Evolutionary conservation across 257 asterid species (phyloP), one percentile per base, ranked within the genome.

Genomic region (Cruciata laevipes): DNA sequence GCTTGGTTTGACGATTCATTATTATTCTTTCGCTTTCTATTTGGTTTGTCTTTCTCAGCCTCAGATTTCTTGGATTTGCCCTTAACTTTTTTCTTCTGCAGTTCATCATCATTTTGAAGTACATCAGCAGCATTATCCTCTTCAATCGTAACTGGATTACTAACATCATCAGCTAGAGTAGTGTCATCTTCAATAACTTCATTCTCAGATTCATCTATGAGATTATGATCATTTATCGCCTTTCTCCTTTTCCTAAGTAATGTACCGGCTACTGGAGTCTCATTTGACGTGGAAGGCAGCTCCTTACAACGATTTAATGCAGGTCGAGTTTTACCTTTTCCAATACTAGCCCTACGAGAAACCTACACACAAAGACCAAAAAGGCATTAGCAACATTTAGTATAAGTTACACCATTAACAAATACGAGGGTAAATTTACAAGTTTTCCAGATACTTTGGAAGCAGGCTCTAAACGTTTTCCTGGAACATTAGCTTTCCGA

Each of bases 291-390:
- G 30, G 78, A 76, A 76, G 74, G 68, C 38, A 77, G 83, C 83
- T 76, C 84, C 60, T 81, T 71, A 52, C 73, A 72, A 75, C 72
- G 78, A 72, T 74, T 80, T 68, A 78, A 65, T 57, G 69, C 81
- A 66, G 69, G 25, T 56, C n/a, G 60, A 63, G 14, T 51, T 33
- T 58, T 66, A 57, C 60, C 57, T 10, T 65, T 81, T 75, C 78
- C 75, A 16, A 73, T 61, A 76, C 81, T 82, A 59, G 95, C 80
- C 76, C 86, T 81, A n/a, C 81, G 85, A 61, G 90, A 77, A 76
- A 76, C 83, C 95, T 87, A 71, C 35, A 56, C 69, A 71, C 57
- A 61, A 58, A 7, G 44, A 73, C 21, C 59, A 47, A 67, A 53
- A 61, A 53, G 51, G 31, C 13, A 67, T 70, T 61, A 75, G 72